Percentiles rank a stretch among this genome's conserved stretches.
Conservation (phyloP, 2,329 filamentous ascomycete species). For the Penicillium sp. region DNA sequence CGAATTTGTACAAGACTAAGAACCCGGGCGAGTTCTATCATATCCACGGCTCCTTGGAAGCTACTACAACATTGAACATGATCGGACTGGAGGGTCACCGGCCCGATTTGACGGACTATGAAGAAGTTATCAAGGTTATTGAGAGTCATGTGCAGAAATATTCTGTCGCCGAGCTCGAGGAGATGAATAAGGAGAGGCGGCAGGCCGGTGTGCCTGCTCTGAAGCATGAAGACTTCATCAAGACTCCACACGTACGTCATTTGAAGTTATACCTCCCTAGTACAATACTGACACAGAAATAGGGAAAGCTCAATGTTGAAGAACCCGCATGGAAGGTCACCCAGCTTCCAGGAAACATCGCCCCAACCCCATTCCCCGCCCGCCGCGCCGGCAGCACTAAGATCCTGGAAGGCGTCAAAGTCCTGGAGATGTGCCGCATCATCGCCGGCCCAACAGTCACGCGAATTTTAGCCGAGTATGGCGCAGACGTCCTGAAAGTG, state of each 20-base stretch:
- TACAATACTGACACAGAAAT: conserved; percentile 1
- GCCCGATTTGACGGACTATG: conserved; percentile 65
- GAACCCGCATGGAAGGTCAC: conserved; percentile 43
- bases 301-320: conserved; percentile 41
- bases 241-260: conserved; percentile 57
- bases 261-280: not conserved
- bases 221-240: conserved; percentile 63
- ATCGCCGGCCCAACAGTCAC: conserved; percentile 77
- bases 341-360: conserved; percentile 31
- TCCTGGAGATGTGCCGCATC: conserved; percentile 75
- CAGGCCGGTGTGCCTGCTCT: conserved; percentile 66
- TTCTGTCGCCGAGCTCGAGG: conserved; percentile 60
- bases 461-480: conserved; percentile 73
- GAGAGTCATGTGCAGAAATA: conserved; percentile 62
- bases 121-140: conserved; percentile 62
- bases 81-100: conserved; percentile 67
- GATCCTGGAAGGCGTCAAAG: conserved; percentile 65
- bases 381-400: conserved; percentile 37
- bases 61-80: conserved; percentile 71
- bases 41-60: conserved; percentile 75
- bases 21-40: conserved; percentile 72
- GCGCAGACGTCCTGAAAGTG: conserved; percentile 74
- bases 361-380: conserved; percentile 33
- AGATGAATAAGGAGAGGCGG: conserved; percentile 57
- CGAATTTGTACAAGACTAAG: conserved; percentile 72